Base-by-base conservation (phyloP, 371 early-diverging fungal genomes). In the Coemansia sp. region DNA sequence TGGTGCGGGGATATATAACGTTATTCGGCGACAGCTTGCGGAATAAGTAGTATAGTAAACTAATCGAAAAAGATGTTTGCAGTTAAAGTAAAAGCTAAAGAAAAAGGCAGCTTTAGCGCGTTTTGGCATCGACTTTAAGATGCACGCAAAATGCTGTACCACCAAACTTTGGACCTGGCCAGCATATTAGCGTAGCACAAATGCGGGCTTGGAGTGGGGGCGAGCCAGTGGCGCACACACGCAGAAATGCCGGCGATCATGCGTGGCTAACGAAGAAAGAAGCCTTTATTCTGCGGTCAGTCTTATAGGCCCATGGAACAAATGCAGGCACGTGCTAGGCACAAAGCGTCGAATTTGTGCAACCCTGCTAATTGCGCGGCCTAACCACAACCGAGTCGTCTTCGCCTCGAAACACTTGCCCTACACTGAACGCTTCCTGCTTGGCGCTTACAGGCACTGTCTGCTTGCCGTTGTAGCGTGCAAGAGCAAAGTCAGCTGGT, bases 401-500 rank as follows among this genome's bases (percentile, higher is more conserved):
- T 11, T 39, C 22, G 26, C 60, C 59, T 13, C 72, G 48, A 42
- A 76, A 76, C 16, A 76, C 59, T 21, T 47, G 63, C 2, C 27
- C 64, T 2, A 76, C 29, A n/a, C 55, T 53, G 48, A 76, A 66
- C n/a, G 50, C 21, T 51, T 84, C 83, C 69, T 89, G 89, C 68
- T 88, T 88, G 18, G 80, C 67, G 67, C 81, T 84, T 54, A 89
- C 80, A 8, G 89, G 89, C 50, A 89, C 83, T 11, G 74, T 79
- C 51, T 84, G 79, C 63, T 85, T 82, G 51, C 89, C 88, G 51
- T 87, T 89, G 65, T 84, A 82, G 21, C 87, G 81, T 1, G 85
- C 78, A 8, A 89, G 18, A 0, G 69, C 66, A 61, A 88, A 87
- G 7, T 71, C 55, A 2, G 66, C 75, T 0, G 89, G 88, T 6